Conservation (phyloP, 208 protist species). For the Angomonas desouzai region DNA sequence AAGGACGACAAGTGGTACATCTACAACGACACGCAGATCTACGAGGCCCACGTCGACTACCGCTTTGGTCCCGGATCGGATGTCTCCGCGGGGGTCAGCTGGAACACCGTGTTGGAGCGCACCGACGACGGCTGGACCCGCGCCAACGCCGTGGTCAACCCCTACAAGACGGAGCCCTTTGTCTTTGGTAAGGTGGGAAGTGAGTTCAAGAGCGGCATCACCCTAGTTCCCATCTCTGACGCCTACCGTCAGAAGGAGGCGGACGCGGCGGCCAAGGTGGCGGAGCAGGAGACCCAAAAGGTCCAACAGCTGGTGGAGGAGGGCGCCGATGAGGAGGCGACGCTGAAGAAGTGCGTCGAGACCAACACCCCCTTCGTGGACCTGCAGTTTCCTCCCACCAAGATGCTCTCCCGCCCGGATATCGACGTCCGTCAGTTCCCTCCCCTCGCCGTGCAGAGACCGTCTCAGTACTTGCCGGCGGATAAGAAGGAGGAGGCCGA, state of each 20-base stretch:
- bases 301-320: conserved; percentile 24
- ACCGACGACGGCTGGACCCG: conserved; percentile 31
- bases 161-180: conserved; percentile 45
- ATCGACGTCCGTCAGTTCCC: conserved; percentile 33
- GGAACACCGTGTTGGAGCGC: conserved; percentile 17
- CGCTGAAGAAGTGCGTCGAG: conserved; percentile 31
- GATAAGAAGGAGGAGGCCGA: conserved; percentile 18
- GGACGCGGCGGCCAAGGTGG: conserved; percentile 14
- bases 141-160: conserved; percentile 39
- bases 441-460: conserved; percentile 34
- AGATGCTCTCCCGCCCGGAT: conserved; percentile 26
- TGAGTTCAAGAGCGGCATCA: conserved; percentile 36
- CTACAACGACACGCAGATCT: conserved; percentile 75
- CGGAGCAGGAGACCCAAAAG: conserved; percentile 8
- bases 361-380: conserved; percentile 38
- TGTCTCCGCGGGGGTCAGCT: conserved; percentile 20
- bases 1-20: conserved; percentile 41
- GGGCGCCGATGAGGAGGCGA: conserved; percentile 33
- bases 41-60: conserved; percentile 60
- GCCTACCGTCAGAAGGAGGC: conserved; percentile 20
- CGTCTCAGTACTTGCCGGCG: conserved; percentile 19
- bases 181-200: conserved; percentile 24
- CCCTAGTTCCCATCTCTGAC: conserved; percentile 25
- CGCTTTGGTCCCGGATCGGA: conserved; percentile 44
- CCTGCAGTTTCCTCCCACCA: conserved; percentile 30